Conservation (phyloP, 116 monocot genomes). For the Trichopus zeylanicus region DNA sequence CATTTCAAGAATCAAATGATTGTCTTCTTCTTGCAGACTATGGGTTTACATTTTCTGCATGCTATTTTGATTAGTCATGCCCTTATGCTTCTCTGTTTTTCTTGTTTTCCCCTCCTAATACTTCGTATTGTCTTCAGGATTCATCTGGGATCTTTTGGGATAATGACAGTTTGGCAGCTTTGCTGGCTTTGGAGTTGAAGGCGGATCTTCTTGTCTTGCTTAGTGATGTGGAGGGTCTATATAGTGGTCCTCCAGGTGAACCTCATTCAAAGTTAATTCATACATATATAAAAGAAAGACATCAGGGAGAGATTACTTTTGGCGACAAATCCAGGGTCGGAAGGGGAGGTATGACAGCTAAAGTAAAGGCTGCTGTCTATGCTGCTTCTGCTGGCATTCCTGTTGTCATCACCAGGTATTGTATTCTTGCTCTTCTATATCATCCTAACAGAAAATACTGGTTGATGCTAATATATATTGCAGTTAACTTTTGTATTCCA, state of each 20-base stretch:
- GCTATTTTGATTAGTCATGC: too few species aligned
- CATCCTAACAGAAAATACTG: too few species aligned
- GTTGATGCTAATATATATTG: too few species aligned
- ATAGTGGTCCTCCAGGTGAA: conserved; percentile 88
- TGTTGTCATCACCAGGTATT: conserved; percentile 83
- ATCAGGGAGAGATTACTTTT: conserved; percentile 76
- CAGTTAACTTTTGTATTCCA: too few species aligned
- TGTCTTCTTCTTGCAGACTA: too few species aligned
- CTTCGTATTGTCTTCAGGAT: conserved; percentile 37
- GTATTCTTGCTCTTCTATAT: background rate
- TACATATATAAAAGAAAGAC: conserved; percentile 83
- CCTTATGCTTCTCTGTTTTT: too few species aligned
- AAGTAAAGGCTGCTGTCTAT: conserved; percentile 82
- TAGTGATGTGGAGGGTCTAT: conserved; percentile 94
- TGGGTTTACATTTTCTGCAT: too few species aligned
- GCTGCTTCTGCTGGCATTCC: conserved; percentile 68
- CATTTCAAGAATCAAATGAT: too few species aligned
- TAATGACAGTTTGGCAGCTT: conserved; percentile 93
- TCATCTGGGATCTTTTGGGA: conserved; percentile 98
- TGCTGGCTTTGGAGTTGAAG: conserved; percentile 79
- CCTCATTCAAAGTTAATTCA: conserved; percentile 80
- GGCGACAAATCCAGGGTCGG: conserved; percentile 94
- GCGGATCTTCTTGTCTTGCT: conserved; percentile 89
- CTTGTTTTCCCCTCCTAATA: background rate
- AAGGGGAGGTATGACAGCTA: conserved; percentile 94